Conservation (phyloP, 768 basidiomycete species). For the Cubamyces sp. region DNA sequence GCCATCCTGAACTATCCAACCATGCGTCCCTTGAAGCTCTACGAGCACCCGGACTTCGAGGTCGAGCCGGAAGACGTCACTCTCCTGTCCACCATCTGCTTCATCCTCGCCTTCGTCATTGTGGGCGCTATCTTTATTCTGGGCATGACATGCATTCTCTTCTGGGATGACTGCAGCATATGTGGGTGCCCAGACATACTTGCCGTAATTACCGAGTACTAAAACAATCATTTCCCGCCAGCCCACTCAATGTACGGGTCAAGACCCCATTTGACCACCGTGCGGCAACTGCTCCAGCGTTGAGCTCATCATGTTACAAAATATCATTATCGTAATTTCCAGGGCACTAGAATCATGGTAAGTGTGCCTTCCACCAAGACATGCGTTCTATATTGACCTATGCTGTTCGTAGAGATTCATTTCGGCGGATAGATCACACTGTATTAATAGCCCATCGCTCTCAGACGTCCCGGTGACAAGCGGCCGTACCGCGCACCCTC, state of each 20-base stretch:
- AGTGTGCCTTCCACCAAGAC: no score
- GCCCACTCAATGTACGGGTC: constrained; percentile 19
- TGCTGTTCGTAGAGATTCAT: not conserved
- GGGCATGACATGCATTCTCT: constrained; percentile 27
- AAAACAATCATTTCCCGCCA: not conserved
- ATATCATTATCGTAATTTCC: not conserved
- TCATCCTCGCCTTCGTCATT: constrained; percentile 29
- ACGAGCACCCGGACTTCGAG: constrained; percentile 30
- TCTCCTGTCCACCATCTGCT: constrained; percentile 33
- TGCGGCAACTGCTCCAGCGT: constrained; percentile 19
- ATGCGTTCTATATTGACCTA: not conserved
- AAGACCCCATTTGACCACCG: constrained; percentile 21
- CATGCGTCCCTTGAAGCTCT: constrained; percentile 28
- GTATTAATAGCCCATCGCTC: not conserved
- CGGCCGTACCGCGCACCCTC: not conserved
- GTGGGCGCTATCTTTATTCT: constrained; percentile 31
- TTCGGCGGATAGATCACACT: not conserved
- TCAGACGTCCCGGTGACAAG: not conserved
- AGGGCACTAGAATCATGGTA: not conserved
- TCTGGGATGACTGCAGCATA: constrained; percentile 30
- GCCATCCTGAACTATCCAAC: not conserved
- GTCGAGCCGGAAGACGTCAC: constrained; percentile 28
- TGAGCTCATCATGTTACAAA: not conserved
- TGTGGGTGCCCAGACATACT: constrained; percentile 18
- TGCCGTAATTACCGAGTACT: not conserved